Base-by-base conservation (phyloP, 1,284 basidiomycete species). In the Golubevia pallescens region DNA sequence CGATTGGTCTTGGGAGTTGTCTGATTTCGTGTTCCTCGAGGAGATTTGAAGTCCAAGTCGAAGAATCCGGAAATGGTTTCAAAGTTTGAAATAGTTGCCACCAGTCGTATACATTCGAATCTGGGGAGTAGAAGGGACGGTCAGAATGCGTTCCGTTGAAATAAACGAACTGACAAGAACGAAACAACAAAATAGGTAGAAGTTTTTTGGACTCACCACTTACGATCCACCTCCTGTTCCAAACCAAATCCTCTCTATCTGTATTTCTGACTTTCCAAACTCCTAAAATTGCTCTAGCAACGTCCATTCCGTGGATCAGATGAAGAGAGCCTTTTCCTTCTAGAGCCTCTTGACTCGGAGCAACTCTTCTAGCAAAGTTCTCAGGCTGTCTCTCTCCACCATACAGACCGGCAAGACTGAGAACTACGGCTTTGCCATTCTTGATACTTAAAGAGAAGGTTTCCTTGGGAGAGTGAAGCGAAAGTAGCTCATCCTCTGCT, bases 391-490 rank as follows among this genome's bases (percentile, higher is more conserved):
- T 66, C 5, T 63, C 72, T 48, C 60, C 71, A 14, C 78, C 78
- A 58, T 78, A 80, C 4, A 80, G 66, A 6, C 78, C 78, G 5
- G 70, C 71, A 23, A 80, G 69, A 55, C 75, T 77, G 8, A 80
- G 65, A 2, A 80, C 71, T 14, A 69, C 69, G 0, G 75, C 65
- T 10, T n/a, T 23, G 55, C 34, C 14, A 42, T 42, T 6, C 24
- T 55, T 51, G 13, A 24, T 57, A 13, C 32, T 3, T 54, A 61
- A 53, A 16, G 62, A 52, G 10, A 19, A 24, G 24, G 64, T 57
- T 28, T 67, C 66, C 2, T 57, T 59, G 3, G 52, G 32, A 21
- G 67, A 66, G 8, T 68, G 28, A 61, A 70, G 58, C 14, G 67
- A 68, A 28, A 75, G 66, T 8, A 74, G 62, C 19, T 67, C 58